Conservation (phyloP, 176 grass and related monocot genomes). For the Ensete glaucum region DNA sequence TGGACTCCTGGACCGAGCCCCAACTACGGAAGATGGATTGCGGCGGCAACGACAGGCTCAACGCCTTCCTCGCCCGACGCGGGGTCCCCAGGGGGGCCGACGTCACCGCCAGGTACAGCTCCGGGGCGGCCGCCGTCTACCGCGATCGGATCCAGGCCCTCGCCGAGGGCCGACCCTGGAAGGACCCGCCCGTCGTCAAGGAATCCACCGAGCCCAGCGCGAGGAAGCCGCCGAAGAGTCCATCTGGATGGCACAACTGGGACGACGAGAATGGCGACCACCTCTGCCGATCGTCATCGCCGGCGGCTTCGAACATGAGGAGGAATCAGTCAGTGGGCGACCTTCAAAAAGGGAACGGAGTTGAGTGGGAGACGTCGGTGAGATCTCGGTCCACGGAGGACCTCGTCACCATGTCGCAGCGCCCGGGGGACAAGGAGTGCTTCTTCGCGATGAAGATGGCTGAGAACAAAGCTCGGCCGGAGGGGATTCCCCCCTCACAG, state of each 20-base stretch:
- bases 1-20: constrained; percentile 13
- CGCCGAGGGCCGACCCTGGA: neutral
- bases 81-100: neutral
- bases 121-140: neutral
- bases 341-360: neutral
- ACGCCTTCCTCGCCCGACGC: constrained; percentile 5
- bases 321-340: neutral
- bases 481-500: constrained; percentile 11
- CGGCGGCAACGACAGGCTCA: constrained; percentile 1
- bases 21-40: constrained; percentile 3
- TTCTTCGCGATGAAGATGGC: constrained; percentile 1
- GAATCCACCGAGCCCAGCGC: neutral
- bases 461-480: neutral
- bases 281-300: neutral
- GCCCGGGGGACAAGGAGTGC: neutral
- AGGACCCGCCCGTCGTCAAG: constrained; percentile 7
- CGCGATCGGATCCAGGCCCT: constrained; percentile 10
- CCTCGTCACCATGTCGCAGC: neutral
- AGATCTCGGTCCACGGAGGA: constrained; percentile 9
- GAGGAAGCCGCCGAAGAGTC: neutral
- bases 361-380: neutral
- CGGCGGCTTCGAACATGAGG: neutral
- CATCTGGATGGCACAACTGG: neutral
- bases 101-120: neutral
- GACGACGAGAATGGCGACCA: neutral